Evolutionary conservation across 1,284 basidiomycete genomes (phyloP), one percentile per base, ranked within the genome.

Genomic region (Microbotryum saponariae): DNA sequence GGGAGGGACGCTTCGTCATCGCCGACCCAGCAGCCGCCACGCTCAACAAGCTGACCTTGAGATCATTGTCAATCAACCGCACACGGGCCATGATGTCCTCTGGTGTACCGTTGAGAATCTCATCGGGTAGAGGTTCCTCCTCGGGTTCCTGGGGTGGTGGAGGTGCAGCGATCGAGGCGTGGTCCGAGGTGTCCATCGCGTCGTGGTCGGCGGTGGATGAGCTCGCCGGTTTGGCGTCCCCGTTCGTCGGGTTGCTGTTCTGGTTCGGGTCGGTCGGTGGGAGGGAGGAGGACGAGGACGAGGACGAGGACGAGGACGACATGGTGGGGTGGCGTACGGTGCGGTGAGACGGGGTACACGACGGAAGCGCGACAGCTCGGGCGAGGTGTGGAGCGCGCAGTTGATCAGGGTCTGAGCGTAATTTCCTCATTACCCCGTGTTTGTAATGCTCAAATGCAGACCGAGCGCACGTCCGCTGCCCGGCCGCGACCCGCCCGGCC

Each of bases 61-160:
- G 85, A 73, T 97, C 92, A 73, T 94, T 96, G 66, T 97, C 92
- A 71, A 97, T 89, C 67, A 96, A 60, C 47, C 72, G 31, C 6
- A 85, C 87, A 76, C 91, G 83, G 62, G 90, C 90, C 64, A 85
- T 76, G 68, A 96, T 88, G 69, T 93, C 91, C 58, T 93, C 89
- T 2, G 87, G 85, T 61, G 78, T 81, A 53, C 88, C 76, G 42
- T 81, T 76, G 75, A 84, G 78, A 69, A 92, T 85, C 29, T 92
- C 89, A 68, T 85, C 84, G 1, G 89, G 88, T 62, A 91, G 25
- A 2, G 61, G 65, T 10, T 62, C 65, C 61, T 69, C 65, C 44
- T 64, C 50, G 0, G 58, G 59, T 21, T 61, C 55, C 5, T 52
- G 27, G 1, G 63, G 59, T 23, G 23, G 20, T 9, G 58, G 49